Evolutionary conservation across 192 early-diverging fungal genomes (phyloP), one percentile per base, ranked within the genome.

Genomic region (Podila clonocystis): DNA sequence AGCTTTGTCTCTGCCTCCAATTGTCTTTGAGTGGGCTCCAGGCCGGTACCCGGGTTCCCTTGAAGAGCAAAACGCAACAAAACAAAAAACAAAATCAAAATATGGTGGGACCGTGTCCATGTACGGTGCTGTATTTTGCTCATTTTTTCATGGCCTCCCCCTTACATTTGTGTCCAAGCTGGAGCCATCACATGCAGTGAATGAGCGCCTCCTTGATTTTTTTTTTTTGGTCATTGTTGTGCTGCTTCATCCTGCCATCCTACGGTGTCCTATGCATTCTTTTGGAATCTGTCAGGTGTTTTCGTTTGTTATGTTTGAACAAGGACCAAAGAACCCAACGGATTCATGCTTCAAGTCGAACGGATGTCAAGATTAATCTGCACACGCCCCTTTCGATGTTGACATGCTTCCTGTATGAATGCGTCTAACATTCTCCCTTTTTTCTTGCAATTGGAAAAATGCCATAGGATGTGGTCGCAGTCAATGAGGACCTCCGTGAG

Each of bases 401-500:
- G 24, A 59, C 29, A 59, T 60, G 19, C 1, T 30, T 29, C 15
- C 59, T 60, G 15, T 12, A n/a, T 24, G 29, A 15, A 4, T 63
- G 4, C 13, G 15, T 50, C 29, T 69, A 24, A 49, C 24, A 30
- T 41, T 49, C 62, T 22, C 31, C 19, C 58, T 50, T 49, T 49
- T 59, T 29, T 17, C 9, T 50, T 38, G 17, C 41, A 6, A 33
- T 26, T 38, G 38, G 12, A 9, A 36, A 1, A 12, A 15, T 12
- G 15, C 41, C 30, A 22, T 62, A 79, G 76, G 76, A 79, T 55
- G 28, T 72, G n/a, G 49, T 63, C 19, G 60, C 76, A 48, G 59
- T 71, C 3, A 79, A 63, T 30, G 76, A 79, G 11, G 60, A 79
- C 70, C 70, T 79, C 70, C 76, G 65, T 49, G 76, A 79, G 69